Conservation (phyloP, 441 rosid species). For the Populus hybrid region DNA sequence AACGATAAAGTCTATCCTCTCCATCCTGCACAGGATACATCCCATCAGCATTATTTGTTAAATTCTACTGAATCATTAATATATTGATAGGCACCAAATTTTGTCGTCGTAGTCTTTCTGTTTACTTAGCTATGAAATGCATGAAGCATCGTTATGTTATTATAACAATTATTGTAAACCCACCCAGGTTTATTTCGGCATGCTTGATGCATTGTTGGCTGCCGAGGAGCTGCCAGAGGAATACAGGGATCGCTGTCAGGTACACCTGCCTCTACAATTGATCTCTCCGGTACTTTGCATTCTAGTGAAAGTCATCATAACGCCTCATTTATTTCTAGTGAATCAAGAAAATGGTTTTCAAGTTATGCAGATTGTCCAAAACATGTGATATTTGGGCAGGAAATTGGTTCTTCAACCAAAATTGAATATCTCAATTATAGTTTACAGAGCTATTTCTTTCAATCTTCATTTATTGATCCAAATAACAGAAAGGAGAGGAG, state of each 20-base stretch:
- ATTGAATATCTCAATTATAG: too few relatives aligned
- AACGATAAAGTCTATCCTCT: neutral
- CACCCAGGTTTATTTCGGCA: slow-evolving; percentile 60
- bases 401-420: neutral
- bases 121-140: neutral
- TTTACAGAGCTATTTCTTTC: neutral
- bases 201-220: slow-evolving; percentile 64
- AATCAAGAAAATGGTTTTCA: neutral
- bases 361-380: neutral
- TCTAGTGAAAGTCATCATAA: neutral
- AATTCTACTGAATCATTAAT: neutral
- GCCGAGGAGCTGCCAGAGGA: slow-evolving; percentile 66
- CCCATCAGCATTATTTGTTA: neutral
- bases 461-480: neutral
- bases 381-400: neutral
- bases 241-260: slow-evolving; percentile 54
- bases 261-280: slow-evolving; percentile 11
- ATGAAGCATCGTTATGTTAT: neutral
- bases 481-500: neutral
- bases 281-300: neutral
- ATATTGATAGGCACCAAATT: neutral
- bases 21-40: neutral
- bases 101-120: neutral
- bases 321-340: neutral
- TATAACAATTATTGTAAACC: slow-evolving; percentile 3